Conservation (phyloP, 2,329 filamentous ascomycete species). For the Aaosphaeria pasadenensis region DNA sequence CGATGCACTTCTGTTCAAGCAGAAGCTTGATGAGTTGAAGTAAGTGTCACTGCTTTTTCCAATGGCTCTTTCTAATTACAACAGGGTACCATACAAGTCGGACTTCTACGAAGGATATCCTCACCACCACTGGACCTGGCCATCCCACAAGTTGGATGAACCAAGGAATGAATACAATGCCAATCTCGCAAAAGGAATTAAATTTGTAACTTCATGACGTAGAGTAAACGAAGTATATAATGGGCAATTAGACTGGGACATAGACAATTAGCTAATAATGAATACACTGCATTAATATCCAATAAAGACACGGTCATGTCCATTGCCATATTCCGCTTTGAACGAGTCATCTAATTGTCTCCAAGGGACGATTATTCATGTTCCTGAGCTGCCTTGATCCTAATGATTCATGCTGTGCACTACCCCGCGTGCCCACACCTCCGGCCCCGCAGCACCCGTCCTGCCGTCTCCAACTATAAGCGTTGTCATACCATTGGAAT, state of each 20-base stretch:
- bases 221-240: background rate
- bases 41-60: constrained; percentile 7
- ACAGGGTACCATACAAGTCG: constrained; percentile 24
- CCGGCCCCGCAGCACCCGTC: no score
- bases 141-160: constrained; percentile 24
- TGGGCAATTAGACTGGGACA: background rate
- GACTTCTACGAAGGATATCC: constrained; percentile 37
- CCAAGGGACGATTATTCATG: background rate
- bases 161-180: constrained; percentile 18
- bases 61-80: constrained; percentile 6
- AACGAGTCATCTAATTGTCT: background rate
- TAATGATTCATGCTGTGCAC: background rate
- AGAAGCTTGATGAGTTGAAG: constrained; percentile 22
- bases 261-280: no score
- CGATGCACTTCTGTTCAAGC: constrained; percentile 32
- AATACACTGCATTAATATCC: no score
- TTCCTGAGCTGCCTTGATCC: background rate
- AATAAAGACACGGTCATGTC: no score
- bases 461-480: no score
- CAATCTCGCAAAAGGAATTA: constrained; percentile 21
- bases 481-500: background rate
- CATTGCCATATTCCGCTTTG: background rate
- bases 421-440: no score
- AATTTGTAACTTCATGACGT: constrained; percentile 16
- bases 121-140: constrained; percentile 37